Base-by-base conservation (phyloP, 2,329 filamentous ascomycete species). In the Scopulariopsis brevicaulis region DNA sequence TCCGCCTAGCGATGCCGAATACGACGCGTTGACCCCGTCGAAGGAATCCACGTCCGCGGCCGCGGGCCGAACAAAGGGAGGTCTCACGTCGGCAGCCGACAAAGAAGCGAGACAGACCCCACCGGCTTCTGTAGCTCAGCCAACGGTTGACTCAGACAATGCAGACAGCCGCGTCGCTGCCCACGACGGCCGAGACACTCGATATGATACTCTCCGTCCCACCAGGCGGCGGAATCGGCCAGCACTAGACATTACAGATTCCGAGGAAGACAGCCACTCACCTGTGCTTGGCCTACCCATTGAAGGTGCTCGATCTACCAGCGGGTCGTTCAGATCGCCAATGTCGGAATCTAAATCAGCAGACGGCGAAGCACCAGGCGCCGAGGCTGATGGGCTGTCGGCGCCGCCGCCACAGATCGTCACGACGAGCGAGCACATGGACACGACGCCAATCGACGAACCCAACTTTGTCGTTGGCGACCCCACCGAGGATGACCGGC, bases 401-500 rank as follows among this genome's bases (percentile, higher is more conserved):
- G 74, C 65, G 35, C 65, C 68, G 8, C 73, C 70, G 57, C 69
- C 73, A 20, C 72, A 72, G 61, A 62, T 65, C 0, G 53, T 67
- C 14, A 68, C 64, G 12, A 66, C 67, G 0, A 65, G 70, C 20
- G 65, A 73, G 6, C 61, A 65, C 2, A 68, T 71, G 54, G 66
- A 68, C 59, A 61, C 65, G 3, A 75, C 77, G 60, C 73, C 74
- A 11, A 71, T 84, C 12, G 81, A 84, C 56, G 81, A 84, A 65
- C 81, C 81, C 4, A 77, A 80, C 24, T 79, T 83, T 54, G 71
- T 81, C 1, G 69, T 83, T 35, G 81, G 81, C 35, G 78, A 83
- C 25, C 81, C 81, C 8, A 80, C 82, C 1, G 81, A 84, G 43
- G 84, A 88, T 59, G 91, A 96, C 64, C 79, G 81, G 22, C 82